Conservation (phyloP, 176 grass and related monocot genomes). For the Lolium perenne region DNA sequence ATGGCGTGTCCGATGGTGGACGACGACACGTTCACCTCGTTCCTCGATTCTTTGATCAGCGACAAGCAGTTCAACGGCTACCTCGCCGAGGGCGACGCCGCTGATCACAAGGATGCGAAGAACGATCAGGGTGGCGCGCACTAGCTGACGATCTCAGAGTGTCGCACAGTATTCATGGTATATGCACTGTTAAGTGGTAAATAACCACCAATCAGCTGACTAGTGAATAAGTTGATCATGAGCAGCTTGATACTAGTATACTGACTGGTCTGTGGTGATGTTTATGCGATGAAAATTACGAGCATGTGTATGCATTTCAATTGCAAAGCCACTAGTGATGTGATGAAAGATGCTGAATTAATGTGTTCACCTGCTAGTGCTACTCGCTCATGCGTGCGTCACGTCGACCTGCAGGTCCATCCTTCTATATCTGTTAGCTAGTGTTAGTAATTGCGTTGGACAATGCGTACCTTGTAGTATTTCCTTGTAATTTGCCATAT, state of each 20-base stretch:
- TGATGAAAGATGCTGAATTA: neutral
- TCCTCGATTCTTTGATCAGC: slow-evolving; percentile 60
- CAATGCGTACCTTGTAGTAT: neutral
- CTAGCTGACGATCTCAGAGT: neutral
- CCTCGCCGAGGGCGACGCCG: neutral
- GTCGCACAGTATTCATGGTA: neutral
- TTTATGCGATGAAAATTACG: neutral
- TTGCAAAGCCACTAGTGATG: neutral
- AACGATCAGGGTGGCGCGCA: slow-evolving; percentile 23
- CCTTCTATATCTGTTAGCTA: slow-evolving; percentile 36
- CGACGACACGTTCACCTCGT: slow-evolving; percentile 67
- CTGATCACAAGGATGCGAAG: neutral
- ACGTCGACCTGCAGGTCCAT: neutral
- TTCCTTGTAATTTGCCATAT: neutral
- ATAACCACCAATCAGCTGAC: neutral
- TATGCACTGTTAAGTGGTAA: neutral
- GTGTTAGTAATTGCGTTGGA: neutral
- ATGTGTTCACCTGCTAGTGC: slow-evolving; percentile 47
- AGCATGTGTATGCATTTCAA: neutral
- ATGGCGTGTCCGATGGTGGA: slow-evolving; percentile 24
- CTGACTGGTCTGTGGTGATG: neutral
- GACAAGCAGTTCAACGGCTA: slow-evolving; percentile 31
- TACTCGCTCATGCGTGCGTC: neutral
- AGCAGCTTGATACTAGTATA: neutral
- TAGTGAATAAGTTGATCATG: slow-evolving; percentile 25